phyloP scores from a whole-genome alignment of 208 protist genomes.

The Entamoeba moshkovskii region DNA sequence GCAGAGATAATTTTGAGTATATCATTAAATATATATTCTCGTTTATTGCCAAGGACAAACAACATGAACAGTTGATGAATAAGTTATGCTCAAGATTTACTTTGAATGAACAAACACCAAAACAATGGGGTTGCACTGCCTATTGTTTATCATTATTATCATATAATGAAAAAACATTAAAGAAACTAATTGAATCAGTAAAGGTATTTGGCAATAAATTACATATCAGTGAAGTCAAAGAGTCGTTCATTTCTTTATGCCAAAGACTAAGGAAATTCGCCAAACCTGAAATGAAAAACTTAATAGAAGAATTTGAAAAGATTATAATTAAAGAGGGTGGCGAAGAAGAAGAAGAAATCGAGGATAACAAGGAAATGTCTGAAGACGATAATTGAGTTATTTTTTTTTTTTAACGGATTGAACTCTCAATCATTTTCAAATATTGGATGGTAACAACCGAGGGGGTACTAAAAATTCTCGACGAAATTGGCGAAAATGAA shows the following conservation, averaged over 20 bases:
- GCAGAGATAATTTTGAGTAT: slow-evolving; percentile 22
- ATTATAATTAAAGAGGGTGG: not conserved
- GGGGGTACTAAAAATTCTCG: too few relatives aligned
- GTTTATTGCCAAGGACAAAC: slow-evolving; percentile 35
- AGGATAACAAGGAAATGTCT: not conserved
- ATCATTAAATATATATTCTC: slow-evolving; percentile 48
- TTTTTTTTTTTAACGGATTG: too few relatives aligned
- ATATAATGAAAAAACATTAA: slow-evolving; percentile 1
- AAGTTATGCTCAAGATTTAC: not conserved
- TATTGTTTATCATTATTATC: not conserved
- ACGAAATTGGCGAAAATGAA: too few relatives aligned
- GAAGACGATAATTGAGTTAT: too few relatives aligned
- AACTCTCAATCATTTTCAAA: too few relatives aligned
- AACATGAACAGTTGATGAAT: not conserved
- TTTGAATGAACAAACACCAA: not conserved
- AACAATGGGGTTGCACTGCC: not conserved
- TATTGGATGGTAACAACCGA: too few relatives aligned
- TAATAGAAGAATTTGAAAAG: not conserved
- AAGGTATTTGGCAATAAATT: not conserved
- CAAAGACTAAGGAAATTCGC: not conserved
- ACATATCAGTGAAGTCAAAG: not conserved
- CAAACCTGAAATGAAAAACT: not conserved
- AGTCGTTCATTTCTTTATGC: not conserved
- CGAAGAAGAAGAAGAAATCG: not conserved
- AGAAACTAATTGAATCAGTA: not conserved